Evolutionary conservation across 768 basidiomycete species (phyloP).

Genomic region (Termitomyces sp.): DNA sequence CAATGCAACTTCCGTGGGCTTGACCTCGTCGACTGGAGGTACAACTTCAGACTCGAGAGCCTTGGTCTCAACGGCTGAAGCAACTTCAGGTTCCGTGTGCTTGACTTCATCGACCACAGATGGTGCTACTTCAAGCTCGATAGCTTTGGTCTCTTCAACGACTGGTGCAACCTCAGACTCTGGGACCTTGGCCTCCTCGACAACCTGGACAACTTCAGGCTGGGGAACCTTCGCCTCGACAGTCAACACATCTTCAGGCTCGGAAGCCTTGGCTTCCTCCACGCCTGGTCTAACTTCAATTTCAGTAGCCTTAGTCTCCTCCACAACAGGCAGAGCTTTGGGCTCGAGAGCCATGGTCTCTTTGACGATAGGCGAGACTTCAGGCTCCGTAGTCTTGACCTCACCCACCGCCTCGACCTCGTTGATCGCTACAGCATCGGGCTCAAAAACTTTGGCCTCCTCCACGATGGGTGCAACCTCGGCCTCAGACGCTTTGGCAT

Average conservation of each 20-base stretch:
- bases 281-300: not conserved
- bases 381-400: not conserved
- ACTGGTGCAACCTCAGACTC: conserved; percentile 1
- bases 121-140: not conserved
- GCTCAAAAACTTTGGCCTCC: not conserved
- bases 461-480: not conserved
- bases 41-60: no score
- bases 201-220: not conserved
- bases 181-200: not conserved
- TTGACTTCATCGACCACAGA: not conserved
- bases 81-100: not conserved
- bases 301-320: not conserved
- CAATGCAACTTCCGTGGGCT: no score
- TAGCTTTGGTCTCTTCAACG: not conserved
- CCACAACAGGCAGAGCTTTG: not conserved
- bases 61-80: not conserved
- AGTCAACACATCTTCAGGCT: not conserved
- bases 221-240: conserved; percentile 1
- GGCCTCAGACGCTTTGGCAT: conserved; percentile 7
- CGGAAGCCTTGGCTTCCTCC: conserved; percentile 4
- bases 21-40: no score
- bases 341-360: not conserved
- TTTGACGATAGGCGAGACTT: not conserved
- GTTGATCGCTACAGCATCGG: not conserved
- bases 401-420: no score